These are phyloP conservation scores for Leccinum broughii DNA, from an alignment of 768 basidiomycete genomes.

Conservation along the genomic window DNA sequence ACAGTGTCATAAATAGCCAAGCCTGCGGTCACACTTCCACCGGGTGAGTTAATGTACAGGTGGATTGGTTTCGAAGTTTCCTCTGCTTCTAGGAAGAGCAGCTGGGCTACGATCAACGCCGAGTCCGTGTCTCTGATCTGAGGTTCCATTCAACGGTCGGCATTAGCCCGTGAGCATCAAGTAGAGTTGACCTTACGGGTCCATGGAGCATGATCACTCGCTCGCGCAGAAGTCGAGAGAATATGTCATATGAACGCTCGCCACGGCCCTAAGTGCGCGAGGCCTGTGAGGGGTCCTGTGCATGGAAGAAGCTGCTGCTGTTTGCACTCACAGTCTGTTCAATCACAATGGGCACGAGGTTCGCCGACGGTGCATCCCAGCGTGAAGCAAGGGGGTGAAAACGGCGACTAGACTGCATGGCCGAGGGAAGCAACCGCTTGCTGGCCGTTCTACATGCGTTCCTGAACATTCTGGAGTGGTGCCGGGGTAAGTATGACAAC, in stretches of 20 bases:
- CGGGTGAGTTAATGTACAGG: slow-evolving; percentile 95
- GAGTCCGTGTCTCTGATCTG: slow-evolving; percentile 92
- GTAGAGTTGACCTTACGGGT: slow-evolving; percentile 55
- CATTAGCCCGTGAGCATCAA: slow-evolving; percentile 11
- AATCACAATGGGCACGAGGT: slow-evolving; percentile 88
- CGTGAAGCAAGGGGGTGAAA: slow-evolving; percentile 57
- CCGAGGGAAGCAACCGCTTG: slow-evolving; percentile 15
- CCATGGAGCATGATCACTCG: slow-evolving; percentile 96
- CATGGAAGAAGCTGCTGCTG: slow-evolving; percentile 4
- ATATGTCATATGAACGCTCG: slow-evolving; percentile 93
- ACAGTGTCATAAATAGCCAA: slow-evolving; percentile 98
- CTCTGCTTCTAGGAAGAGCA: slow-evolving; percentile 95
- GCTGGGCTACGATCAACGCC: slow-evolving; percentile 84
- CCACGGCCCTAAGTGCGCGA: slow-evolving; percentile 63
- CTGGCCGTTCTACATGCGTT: slow-evolving; percentile 26
- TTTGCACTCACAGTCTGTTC: slow-evolving; percentile 73
- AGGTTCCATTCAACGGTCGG: slow-evolving; percentile 12
- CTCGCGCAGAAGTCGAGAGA: slow-evolving; percentile 88
- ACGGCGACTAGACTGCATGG: slow-evolving; percentile 35
- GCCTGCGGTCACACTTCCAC: slow-evolving; percentile 94
- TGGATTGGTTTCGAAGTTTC: slow-evolving; percentile 94
- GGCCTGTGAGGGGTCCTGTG: slow-evolving; percentile 16
- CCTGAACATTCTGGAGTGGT: slow-evolving; percentile 29
- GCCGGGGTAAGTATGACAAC: slow-evolving; percentile 1
- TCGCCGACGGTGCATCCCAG: slow-evolving; percentile 49